Base-by-base conservation (phyloP, 257 asterid species). In the Primulina tabacum region DNA sequence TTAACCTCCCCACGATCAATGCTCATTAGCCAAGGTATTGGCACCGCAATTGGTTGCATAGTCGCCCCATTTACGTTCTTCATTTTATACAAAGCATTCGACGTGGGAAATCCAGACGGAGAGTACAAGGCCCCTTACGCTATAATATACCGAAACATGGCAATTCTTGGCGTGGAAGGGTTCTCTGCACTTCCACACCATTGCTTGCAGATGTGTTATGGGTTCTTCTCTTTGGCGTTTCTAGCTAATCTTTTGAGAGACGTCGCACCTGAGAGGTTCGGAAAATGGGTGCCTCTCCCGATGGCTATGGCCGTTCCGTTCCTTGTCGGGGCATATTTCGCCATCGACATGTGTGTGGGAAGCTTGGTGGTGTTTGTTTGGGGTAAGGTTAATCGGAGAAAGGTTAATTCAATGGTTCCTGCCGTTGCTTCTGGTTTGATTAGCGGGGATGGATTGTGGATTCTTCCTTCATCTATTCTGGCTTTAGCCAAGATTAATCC, bases 301-400 rank as follows among this genome's bases (percentile, higher is more conserved):
- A 81, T 81, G 84, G 86, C 84, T 0, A 84, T 81, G 84, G 88
- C 88, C 0, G 82, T 84, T 6, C 88, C 88, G 0, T 77, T 79
- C 29, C 77, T 78, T 0, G 81, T 84, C 57, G 88, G 88, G 5
- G 84, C 80, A 16, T 79, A 79, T 67, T 79, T 84, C n/a, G 86
- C 88, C 0, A 75, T 84, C 1, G 88, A 84, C 26, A 84, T 84
- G 84, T 84, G 88, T 43, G 58, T 82, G 12, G 89, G 89, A 59
- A 82, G 84, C 28, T 71, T 84, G 82, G 75, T 73, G 6, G 85
- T 83, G 9, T 78, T 38, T 58, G 6, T 81, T 8, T 81, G 85
- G 88, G 80, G 69, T 29, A 80, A 33, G 71, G 3, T 73, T 6
- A 81, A 80, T 30, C 57, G 72, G 0, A 21, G 55, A 55, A 77